Base-by-base conservation (phyloP, 345 rosid genomes). In the Trapa incisa region DNA sequence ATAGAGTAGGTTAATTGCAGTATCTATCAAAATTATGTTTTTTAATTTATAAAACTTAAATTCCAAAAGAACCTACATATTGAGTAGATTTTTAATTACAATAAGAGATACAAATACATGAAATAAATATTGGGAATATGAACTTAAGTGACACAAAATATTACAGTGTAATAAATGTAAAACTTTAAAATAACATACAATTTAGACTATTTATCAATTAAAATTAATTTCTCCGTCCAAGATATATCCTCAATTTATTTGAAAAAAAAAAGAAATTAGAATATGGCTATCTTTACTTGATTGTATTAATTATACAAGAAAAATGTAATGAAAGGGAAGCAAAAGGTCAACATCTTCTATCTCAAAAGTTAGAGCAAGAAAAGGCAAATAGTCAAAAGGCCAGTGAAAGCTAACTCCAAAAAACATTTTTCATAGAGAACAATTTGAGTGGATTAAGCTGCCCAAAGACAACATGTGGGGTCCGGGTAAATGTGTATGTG, bases 311-410 rank as follows among this genome's bases (percentile, higher is more conserved):
- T 22, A 22, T 22, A 69, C 37, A 3, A 57, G 66, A 68, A 35
- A 67, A 71, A 67, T 67, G 57, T 3, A 53, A 41, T 65, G 22
- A 42, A 38, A 42, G 67, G 65, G 69, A 62, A 47, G 64, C 67
- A 69, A 57, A 75, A 75, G 69, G 54, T 53, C 65, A 68, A 70
- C 69, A 74, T 72, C 70, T 71, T 67, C 65, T 48, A 65, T 68
- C 71, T 73, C 74, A 37, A 73, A 70, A 72, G 75, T 42, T 78
- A n/a, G 33, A 35, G 68, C 62, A 60, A 57, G 65, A 77, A 75
- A 70, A 71, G 80, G 67, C 72, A 64, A 65, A 65, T 72, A 84
- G 80, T 84, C 79, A 70, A 82, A 80, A 78, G 76, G 73, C 77
- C 71, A 70, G 80, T 72, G 71, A 64, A 77, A 71, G 75, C 74